A percentile compares a stretch with the other conserved stretches of the same genome.
Conservation (phyloP, 306 rosid species). For the Crotalaria pallida region DNA sequence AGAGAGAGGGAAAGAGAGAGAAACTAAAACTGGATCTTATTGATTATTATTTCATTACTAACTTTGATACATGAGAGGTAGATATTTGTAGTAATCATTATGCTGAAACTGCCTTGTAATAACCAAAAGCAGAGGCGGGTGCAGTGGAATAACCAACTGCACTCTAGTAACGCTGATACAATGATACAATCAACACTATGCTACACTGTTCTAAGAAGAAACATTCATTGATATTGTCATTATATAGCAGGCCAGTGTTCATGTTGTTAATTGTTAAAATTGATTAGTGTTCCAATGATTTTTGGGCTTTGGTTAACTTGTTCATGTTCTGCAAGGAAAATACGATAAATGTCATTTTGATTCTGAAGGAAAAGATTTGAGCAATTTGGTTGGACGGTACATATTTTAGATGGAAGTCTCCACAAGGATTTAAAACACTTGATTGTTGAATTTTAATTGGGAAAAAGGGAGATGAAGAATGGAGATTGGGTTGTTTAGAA, state of each 20-base stretch:
- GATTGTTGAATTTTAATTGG: slow-evolving; percentile 9
- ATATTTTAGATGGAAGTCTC: background rate
- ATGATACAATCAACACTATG: no score
- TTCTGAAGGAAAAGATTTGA: slow-evolving; percentile 7
- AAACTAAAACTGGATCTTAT: no score
- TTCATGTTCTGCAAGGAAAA: background rate
- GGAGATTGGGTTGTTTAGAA: background rate
- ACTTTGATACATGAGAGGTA: no score
- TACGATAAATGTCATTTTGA: slow-evolving; percentile 13
- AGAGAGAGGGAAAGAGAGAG: no score
- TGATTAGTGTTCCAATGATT: background rate
- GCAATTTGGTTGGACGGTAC: background rate
- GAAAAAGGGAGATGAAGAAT: background rate
- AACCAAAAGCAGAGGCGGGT: no score
- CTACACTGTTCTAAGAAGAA: no score
- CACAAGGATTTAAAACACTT: background rate
- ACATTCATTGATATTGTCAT: background rate
- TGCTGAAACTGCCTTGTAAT: no score
- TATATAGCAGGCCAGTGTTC: background rate
- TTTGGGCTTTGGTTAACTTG: slow-evolving; percentile 5
- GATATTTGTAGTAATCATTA: no score
- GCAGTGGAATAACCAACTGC: no score
- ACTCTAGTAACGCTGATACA: no score
- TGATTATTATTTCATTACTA: no score
- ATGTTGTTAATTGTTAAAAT: background rate